Percentiles rank a stretch among this genome's conserved stretches.
These are phyloP conservation scores for Pestalotiopsis sp. DNA, from an alignment of 2,329 filamentous ascomycete genomes.

Conservation along the genomic window DNA sequence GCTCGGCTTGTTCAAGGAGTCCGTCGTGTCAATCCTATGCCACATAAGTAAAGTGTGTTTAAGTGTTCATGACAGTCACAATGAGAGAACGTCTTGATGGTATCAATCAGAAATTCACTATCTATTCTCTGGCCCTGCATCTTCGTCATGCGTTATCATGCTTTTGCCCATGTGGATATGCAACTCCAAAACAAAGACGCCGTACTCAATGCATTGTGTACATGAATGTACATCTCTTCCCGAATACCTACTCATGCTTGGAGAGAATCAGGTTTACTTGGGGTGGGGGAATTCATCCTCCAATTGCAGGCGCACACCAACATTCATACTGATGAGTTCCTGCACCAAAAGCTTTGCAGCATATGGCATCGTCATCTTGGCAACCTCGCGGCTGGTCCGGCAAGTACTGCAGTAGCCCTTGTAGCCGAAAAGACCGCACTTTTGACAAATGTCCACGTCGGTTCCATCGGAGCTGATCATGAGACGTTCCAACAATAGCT, in stretches of 20 bases:
- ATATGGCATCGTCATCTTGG: conserved; percentile 96
- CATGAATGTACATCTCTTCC: background rate
- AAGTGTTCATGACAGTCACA: background rate
- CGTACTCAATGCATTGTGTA: conserved; percentile 12
- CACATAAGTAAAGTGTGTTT: no score
- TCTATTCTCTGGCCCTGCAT: background rate
- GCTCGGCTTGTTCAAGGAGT: no score
- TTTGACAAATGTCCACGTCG: conserved; percentile 90
- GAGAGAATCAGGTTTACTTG: conserved; percentile 15
- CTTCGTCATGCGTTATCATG: conserved; percentile 5
- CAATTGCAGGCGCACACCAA: conserved; percentile 87
- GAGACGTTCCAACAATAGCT: conserved; percentile 86
- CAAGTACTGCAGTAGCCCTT: conserved; percentile 94
- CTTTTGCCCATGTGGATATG: conserved; percentile 15
- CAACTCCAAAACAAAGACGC: conserved; percentile 22
- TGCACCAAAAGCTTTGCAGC: conserved; percentile 95
- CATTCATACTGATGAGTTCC: conserved; percentile 97
- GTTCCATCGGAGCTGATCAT: conserved; percentile 95
- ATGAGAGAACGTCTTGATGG: background rate
- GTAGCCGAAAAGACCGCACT: conserved; percentile 93
- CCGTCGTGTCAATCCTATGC: no score
- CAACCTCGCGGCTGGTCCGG: conserved; percentile 79
- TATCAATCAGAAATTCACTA: background rate
- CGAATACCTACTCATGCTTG: background rate
- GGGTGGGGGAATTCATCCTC: conserved; percentile 89